Evolutionary conservation across 129 eudicot species (phyloP), one percentile per base, ranked within the genome.

Genomic region (Tagetes patula): DNA sequence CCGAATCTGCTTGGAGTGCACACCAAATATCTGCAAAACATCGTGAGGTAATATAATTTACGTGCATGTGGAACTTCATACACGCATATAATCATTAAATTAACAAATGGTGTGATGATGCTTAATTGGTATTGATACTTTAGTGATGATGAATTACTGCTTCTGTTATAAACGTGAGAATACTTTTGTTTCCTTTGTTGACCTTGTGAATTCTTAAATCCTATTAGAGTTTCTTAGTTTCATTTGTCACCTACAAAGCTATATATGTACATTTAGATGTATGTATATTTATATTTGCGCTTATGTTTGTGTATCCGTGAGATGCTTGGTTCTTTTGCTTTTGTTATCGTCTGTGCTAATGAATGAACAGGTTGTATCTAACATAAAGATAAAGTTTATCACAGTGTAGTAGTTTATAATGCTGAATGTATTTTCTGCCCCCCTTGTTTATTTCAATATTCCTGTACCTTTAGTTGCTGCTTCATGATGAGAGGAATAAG

Each of bases 21-120:
- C 99, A 95, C 65, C 91, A 91, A 75, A 87, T 85, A 76, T 90
- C 99, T 76, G 88, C 94, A 2, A 91, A 85, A 77, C 99, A 95
- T 82, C 88, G 85, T 12, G 96, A 95, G 96, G 99, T 95, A 82
- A 67, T 67, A 38, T 33, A 47, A 4, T 13, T 45, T 55, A 38
- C 34, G 34, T 64, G 11, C 37, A 54, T 31, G 40, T n/a, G 13
- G 54, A 65, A 31, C 48, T 49, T 49, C 46, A 75, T 7, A 55
- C 11, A 55, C 34, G 7, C 9, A 31, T 6, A n/a, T 49, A 74
- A 61, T 5, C 63, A 64, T 39, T 34, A 63, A 61, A 74, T 36
- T 47, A 30, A 47, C 13, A 39, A 9, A 20, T 47, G 49, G 8
- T 34, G 43, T 20, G 62, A 5, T 55, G 62, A 53, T 53, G 58